Base-by-base conservation (phyloP, 345 rosid genomes). In the Sonneratia alba region DNA sequence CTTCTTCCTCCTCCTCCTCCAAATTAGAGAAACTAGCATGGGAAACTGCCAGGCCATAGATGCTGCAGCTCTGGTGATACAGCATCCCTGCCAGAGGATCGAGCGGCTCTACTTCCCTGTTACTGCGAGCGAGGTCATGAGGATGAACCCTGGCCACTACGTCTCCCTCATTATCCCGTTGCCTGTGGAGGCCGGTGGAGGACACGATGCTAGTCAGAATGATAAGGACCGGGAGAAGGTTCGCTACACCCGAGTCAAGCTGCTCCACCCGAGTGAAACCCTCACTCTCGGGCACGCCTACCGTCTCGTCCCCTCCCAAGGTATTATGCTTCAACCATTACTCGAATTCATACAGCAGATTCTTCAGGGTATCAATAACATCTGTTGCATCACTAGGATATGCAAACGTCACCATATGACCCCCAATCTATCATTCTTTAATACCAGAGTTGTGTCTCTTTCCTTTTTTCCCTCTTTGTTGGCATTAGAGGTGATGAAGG, bases 1-100 rank as follows among this genome's bases (percentile, higher is more conserved):
- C 19, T 61, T 13, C 53, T 15, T 38, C 11, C 36, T 32, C 36
- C 13, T 38, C 11, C 36, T 32, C 36, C 13, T 27, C 32, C 21
- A 13, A 43, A 37, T 7, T 62, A 48, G 40, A 16, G 36, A 61
- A 19, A 15, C 69, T 14, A 42, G 74, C 70, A 95, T 90, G 99
- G 99, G 99, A 38, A 95, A 95, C 45, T 95, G 97, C 76, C 99
- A 95, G 67, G 92, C 99, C 64, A 84, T 95, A 40, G 99, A 95
- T 71, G 97, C 99, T 1, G 99, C 99, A 1, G 99, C 96, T 21
- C 75, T 95, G 68, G 97, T 89, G 27, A 80, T 95, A 76, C 97
- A 95, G 77, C 97, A 95, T 70, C 97, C 99, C 5, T 59, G 75
- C 67, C 97, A 97, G n/a, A 89, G 79, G 68, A 73, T 90, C 53